Evolutionary conservation across 2,329 filamentous ascomycete species (phyloP).

Genomic region (Trichoderma koningii): DNA sequence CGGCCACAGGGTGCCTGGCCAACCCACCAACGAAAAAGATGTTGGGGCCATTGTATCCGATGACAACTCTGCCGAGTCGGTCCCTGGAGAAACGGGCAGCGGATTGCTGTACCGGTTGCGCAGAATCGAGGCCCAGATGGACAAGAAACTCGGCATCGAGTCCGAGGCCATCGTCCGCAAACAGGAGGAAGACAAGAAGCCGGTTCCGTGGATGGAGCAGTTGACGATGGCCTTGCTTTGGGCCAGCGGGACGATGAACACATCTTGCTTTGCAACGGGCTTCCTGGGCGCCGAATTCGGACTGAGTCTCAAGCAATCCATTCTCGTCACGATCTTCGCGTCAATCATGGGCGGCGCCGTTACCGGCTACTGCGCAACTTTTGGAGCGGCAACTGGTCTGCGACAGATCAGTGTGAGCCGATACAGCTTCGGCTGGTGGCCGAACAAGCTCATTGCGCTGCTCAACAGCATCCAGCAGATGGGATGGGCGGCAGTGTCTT

Average conservation of each 20-base stretch:
- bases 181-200: conserved; percentile 45
- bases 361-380: conserved; percentile 51
- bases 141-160: conserved; percentile 52
- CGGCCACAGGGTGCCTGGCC: conserved; percentile 4
- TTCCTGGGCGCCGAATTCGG: conserved; percentile 54
- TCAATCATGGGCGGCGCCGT: conserved; percentile 43
- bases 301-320: conserved; percentile 47
- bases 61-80: conserved; percentile 15
- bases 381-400: conserved; percentile 52
- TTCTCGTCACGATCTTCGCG: conserved; percentile 49
- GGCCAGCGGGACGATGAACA: conserved; percentile 55
- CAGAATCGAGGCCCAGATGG: conserved; percentile 47
- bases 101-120: conserved; percentile 44
- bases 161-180: conserved; percentile 50
- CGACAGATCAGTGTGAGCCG: conserved; percentile 54
- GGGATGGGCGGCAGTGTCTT: conserved; percentile 54
- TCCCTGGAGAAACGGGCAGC: conserved; percentile 9
- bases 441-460: conserved; percentile 51
- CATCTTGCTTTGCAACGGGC: conserved; percentile 53
- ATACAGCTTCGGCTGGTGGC: conserved; percentile 55
- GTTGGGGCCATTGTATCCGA: conserved; percentile 9
- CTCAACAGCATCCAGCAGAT: conserved; percentile 45
- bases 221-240: conserved; percentile 55
- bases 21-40: conserved; percentile 11
- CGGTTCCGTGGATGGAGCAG: conserved; percentile 43